phyloP scores from a whole-genome alignment of 1,139 yeast genomes.

The Wickerhamiella infanticola region DNA sequence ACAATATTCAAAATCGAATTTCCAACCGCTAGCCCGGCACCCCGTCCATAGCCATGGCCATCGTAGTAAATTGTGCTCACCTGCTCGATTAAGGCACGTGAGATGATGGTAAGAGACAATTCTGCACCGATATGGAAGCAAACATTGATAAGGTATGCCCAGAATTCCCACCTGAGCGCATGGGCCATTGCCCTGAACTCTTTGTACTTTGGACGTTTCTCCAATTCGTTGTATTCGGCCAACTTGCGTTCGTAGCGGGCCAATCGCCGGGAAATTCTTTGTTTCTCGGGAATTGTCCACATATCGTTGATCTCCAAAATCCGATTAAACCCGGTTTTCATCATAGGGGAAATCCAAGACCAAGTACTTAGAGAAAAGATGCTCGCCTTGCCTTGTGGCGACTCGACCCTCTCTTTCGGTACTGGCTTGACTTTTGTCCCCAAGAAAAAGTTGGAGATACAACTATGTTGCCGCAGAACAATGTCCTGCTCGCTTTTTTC shows the following conservation, averaged over 20 bases:
- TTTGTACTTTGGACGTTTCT: slow-evolving; percentile 7
- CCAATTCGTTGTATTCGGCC: slow-evolving; percentile 3
- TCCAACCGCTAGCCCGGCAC: neutral
- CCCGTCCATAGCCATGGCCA: neutral
- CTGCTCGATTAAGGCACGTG: slow-evolving; percentile 11
- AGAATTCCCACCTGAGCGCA: slow-evolving; percentile 12
- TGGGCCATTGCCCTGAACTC: slow-evolving; percentile 14
- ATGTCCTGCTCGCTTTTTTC: neutral
- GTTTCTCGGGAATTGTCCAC: slow-evolving; percentile 9
- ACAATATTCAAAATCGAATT: neutral
- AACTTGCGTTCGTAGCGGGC: slow-evolving; percentile 8
- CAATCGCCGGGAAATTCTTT: slow-evolving; percentile 9
- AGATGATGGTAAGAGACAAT: slow-evolving; percentile 14
- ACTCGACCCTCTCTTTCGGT: slow-evolving; percentile 8
- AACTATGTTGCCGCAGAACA: neutral
- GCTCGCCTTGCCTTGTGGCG: slow-evolving; percentile 7
- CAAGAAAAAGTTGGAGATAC: slow-evolving; percentile 4
- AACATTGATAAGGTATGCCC: slow-evolving; percentile 2
- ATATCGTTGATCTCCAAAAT: slow-evolving; percentile 14
- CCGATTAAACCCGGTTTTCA: slow-evolving; percentile 13
- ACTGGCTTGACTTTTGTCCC: slow-evolving; percentile 11
- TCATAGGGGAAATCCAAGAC: slow-evolving; percentile 14
- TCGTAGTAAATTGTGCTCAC: neutral
- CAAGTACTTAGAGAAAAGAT: slow-evolving; percentile 10
- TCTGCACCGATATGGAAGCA: slow-evolving; percentile 11